Percentiles rank a stretch among this genome's conserved stretches.
phyloP scores from a whole-genome alignment of 306 rosid species.

The Quercus ilex region DNA sequence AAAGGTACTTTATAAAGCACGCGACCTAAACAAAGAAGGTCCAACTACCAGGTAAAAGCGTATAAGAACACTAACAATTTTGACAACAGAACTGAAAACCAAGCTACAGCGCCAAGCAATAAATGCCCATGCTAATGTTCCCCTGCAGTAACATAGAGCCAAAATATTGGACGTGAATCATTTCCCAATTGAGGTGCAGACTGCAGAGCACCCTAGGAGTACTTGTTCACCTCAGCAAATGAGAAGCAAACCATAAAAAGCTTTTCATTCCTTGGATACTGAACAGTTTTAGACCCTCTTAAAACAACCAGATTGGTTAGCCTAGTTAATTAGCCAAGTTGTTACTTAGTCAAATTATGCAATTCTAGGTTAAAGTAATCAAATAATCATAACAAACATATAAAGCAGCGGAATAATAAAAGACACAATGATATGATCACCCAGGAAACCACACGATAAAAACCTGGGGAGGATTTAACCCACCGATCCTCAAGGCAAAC shows the following conservation, averaged over 20 bases:
- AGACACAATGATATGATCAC: too few relatives aligned
- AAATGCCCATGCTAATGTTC: constrained; percentile 94
- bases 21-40: background rate
- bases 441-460: too few relatives aligned
- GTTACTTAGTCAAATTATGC: too few relatives aligned
- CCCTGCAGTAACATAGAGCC: constrained; percentile 57
- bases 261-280: constrained; percentile 78
- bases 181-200: constrained; percentile 19
- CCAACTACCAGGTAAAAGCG: constrained; percentile 80
- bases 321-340: too few relatives aligned
- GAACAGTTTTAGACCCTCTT: too few relatives aligned
- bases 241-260: constrained; percentile 90
- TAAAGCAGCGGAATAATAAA: too few relatives aligned
- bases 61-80: constrained; percentile 86
- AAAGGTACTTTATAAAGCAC: background rate
- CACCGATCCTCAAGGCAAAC: too few relatives aligned
- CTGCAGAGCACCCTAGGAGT: constrained; percentile 7
- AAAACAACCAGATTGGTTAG: too few relatives aligned
- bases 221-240: constrained; percentile 80
- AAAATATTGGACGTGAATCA: constrained; percentile 6
- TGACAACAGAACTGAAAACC: constrained; percentile 87
- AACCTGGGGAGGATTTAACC: too few relatives aligned
- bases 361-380: too few relatives aligned
- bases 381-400: too few relatives aligned
- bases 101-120: constrained; percentile 96